These are phyloP conservation scores for Artemisia argyi DNA, from an alignment of 129 eudicot genomes.

Conservation along the genomic window DNA sequence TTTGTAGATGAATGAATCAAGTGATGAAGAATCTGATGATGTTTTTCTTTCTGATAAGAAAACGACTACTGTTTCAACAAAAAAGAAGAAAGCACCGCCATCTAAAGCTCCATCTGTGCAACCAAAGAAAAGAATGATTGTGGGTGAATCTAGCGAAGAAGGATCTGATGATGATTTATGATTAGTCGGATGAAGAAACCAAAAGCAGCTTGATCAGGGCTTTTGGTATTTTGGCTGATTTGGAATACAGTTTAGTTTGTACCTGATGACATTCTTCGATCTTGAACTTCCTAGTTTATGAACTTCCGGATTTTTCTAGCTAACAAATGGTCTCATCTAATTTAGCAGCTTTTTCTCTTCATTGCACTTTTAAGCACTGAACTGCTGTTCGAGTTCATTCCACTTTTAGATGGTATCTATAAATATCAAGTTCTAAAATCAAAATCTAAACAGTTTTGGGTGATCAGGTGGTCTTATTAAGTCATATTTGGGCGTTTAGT, in stretches of 20 bases:
- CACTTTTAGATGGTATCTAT: no score
- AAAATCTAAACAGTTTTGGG: no score
- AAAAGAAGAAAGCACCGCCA: constrained; percentile 55
- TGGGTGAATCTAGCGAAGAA: constrained; percentile 38
- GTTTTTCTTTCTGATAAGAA: constrained; percentile 31
- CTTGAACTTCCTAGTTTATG: background rate
- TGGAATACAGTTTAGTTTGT: constrained; percentile 13
- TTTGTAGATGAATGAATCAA: no score
- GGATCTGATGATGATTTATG: constrained; percentile 35
- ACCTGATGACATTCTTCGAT: background rate
- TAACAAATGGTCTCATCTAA: background rate
- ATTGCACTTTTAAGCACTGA: no score
- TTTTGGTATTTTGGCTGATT: background rate
- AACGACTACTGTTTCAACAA: constrained; percentile 36
- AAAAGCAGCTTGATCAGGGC: constrained; percentile 36
- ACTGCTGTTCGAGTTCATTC: no score
- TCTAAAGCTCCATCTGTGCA: constrained; percentile 41
- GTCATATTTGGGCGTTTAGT: no score
- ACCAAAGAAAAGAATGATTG: constrained; percentile 51
- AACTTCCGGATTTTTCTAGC: background rate
- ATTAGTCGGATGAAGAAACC: constrained; percentile 58
- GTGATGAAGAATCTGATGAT: no score
- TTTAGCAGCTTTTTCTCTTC: background rate
- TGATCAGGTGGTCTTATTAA: no score
- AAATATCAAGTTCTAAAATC: no score